Conservation (phyloP, 2,329 filamentous ascomycete species). For the Xylariaceae sp. region DNA sequence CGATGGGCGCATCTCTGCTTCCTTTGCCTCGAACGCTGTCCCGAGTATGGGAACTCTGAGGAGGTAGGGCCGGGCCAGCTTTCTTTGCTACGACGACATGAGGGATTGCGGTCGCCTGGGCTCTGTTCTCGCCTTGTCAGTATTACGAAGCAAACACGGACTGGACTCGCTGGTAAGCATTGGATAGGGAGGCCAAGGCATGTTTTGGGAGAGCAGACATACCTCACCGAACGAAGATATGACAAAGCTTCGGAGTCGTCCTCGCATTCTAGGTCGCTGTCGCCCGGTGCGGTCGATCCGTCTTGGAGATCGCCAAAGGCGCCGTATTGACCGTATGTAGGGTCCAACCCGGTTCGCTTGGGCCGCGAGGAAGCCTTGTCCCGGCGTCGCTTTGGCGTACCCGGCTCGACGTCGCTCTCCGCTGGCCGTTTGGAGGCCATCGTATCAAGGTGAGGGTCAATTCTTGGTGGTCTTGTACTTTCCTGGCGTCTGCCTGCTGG, state of each 20-base stretch:
- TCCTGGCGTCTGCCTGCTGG: too few species aligned
- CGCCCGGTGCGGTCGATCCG: conserved; percentile 25
- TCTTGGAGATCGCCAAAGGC: conserved; percentile 50
- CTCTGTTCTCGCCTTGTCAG: conserved; percentile 55
- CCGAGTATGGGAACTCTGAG: conserved; percentile 24
- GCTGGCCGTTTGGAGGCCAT: conserved; percentile 21
- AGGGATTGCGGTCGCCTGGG: conserved; percentile 68
- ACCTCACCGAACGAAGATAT: conserved; percentile 55
- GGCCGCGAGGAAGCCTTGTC: background rate
- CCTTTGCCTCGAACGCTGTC: too few species aligned
- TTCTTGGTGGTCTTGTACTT: too few species aligned
- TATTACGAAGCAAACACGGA: conserved; percentile 20
- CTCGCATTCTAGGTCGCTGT: conserved; percentile 46
- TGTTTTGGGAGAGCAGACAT: conserved; percentile 22
- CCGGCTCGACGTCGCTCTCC: conserved; percentile 10
- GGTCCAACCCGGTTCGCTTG: conserved; percentile 29
- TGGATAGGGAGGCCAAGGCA: conserved; percentile 2
- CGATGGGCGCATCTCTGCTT: conserved; percentile 18
- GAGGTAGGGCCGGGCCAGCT: conserved; percentile 42
- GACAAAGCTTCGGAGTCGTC: conserved; percentile 48
- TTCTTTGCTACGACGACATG: conserved; percentile 60
- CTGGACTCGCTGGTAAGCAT: too few species aligned
- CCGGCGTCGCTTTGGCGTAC: conserved; percentile 13
- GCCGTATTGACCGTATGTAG: conserved; percentile 48
- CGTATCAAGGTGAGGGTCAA: too few species aligned